Percentiles rank a stretch among this genome's conserved stretches.
Evolutionary conservation across 1,284 basidiomycete genomes (phyloP).

Genomic region (Lignosus rhinocerotis): DNA sequence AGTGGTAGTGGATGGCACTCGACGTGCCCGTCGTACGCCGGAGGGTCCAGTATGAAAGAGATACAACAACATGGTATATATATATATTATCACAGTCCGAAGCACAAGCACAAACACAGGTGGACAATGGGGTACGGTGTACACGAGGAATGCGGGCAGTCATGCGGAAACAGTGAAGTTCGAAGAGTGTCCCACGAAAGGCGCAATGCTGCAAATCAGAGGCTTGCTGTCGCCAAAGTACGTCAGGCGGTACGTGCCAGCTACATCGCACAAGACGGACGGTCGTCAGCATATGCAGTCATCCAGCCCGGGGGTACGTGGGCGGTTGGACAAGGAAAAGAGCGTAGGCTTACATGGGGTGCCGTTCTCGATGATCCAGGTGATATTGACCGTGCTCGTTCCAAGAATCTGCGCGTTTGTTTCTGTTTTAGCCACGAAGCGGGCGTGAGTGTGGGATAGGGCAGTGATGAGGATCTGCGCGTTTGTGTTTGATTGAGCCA

Average conservation of each 20-base stretch:
- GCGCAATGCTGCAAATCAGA: slow-evolving; percentile 55
- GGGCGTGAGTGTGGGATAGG: too few species aligned
- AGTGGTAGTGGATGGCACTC: too few species aligned
- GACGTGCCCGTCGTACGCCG: too few species aligned
- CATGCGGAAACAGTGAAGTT: slow-evolving; percentile 46
- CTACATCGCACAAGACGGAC: slow-evolving; percentile 31
- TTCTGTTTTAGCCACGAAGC: background rate
- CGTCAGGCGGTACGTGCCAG: slow-evolving; percentile 66
- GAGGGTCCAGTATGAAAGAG: too few species aligned
- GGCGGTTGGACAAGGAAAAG: background rate
- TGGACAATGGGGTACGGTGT: background rate
- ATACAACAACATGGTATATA: background rate
- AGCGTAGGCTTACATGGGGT: slow-evolving; percentile 48
- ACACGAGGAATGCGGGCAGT: background rate
- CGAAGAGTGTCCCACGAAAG: slow-evolving; percentile 64
- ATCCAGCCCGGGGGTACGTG: too few species aligned
- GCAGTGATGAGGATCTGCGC: slow-evolving; percentile 45
- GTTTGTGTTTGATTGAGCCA: background rate
- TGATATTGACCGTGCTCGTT: slow-evolving; percentile 63
- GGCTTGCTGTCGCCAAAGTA: slow-evolving; percentile 79
- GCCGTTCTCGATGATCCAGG: slow-evolving; percentile 66
- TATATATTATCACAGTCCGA: background rate
- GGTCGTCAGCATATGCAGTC: background rate
- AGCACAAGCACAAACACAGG: background rate
- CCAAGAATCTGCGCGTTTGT: slow-evolving; percentile 46